Percentiles rank a stretch among this genome's conserved stretches.
Conservation (phyloP, 106 monocot species). For the Posidonia australis region DNA sequence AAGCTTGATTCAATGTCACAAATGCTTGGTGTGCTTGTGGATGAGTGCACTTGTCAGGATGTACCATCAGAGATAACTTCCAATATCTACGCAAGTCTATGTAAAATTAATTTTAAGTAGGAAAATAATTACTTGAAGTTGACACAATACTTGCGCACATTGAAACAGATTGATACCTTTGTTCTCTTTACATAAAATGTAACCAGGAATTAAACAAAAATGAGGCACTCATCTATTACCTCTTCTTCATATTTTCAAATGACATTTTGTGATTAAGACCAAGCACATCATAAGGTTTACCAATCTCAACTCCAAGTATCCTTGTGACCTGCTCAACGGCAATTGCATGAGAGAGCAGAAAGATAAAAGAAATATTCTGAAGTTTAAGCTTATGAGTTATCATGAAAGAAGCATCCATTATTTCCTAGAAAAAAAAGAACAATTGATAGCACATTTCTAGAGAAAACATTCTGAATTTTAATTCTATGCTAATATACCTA, state of each 20-base stretch:
- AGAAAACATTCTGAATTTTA: neutral
- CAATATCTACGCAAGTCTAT: slow-evolving; percentile 45
- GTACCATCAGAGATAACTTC: slow-evolving; percentile 96
- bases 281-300: slow-evolving; percentile 85
- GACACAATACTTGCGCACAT: no score
- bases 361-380: neutral
- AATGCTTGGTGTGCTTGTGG: slow-evolving; percentile 94
- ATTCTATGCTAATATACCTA: neutral
- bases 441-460: neutral
- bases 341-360: neutral
- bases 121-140: no score
- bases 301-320: slow-evolving; percentile 54
- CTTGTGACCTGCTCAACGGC: slow-evolving; percentile 46
- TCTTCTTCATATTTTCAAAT: slow-evolving; percentile 86
- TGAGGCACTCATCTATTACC: slow-evolving; percentile 14
- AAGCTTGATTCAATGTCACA: slow-evolving; percentile 80
- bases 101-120: neutral
- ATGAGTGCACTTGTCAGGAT: slow-evolving; percentile 98
- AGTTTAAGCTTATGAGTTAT: neutral
- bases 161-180: neutral
- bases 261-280: slow-evolving; percentile 89
- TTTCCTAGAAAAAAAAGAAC: neutral
- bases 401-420: neutral
- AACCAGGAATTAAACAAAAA: neutral
- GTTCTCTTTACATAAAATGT: neutral